Conservation (phyloP, 257 asterid genomes). For the Plectranthus barbatus region DNA sequence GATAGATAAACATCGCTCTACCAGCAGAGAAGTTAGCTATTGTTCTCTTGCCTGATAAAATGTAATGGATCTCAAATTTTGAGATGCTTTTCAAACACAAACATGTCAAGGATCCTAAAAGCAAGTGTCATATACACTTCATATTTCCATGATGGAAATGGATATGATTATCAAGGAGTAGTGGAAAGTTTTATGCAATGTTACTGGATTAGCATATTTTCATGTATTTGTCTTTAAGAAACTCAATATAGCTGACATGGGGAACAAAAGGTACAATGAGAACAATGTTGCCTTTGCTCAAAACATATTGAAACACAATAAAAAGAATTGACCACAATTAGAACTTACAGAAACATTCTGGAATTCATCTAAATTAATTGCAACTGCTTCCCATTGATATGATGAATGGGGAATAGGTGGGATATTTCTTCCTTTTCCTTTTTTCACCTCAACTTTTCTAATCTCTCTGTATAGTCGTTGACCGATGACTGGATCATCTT, state of each 20-base stretch:
- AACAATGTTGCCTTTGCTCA: background rate
- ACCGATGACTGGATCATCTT: slow-evolving; percentile 81
- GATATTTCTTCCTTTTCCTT: slow-evolving; percentile 71
- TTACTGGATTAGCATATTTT: background rate
- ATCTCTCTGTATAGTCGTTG: slow-evolving; percentile 88
- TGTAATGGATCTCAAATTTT: background rate
- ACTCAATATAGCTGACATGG: background rate
- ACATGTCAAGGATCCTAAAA: background rate
- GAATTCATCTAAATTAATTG: slow-evolving; percentile 89
- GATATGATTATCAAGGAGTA: background rate
- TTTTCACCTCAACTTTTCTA: slow-evolving; percentile 80
- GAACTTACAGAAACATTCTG: slow-evolving; percentile 72
- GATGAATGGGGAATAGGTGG: slow-evolving; percentile 72
- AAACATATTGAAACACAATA: background rate
- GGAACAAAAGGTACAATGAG: background rate
- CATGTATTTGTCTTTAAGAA: background rate
- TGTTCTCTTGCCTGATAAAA: background rate
- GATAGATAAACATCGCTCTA: background rate
- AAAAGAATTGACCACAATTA: slow-evolving; percentile 1
- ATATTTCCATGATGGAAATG: background rate
- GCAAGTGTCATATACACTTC: background rate
- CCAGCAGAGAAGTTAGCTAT: background rate
- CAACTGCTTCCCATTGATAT: slow-evolving; percentile 93
- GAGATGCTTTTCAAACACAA: background rate
- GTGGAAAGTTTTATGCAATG: background rate